These are phyloP conservation scores for Leavenworthia alabamica DNA, from an alignment of 345 rosid genomes.

Conservation along the genomic window DNA sequence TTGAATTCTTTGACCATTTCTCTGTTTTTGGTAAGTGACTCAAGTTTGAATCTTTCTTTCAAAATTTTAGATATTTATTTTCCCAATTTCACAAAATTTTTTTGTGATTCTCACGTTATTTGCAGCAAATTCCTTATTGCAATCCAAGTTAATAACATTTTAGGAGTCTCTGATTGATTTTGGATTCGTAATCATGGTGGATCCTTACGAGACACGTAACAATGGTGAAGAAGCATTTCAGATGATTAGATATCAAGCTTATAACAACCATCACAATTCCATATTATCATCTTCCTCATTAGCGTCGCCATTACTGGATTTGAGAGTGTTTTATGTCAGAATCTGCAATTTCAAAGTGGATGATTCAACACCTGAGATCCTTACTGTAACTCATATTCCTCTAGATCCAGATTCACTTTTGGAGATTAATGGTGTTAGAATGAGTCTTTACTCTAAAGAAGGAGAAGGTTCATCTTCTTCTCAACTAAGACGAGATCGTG, in stretches of 20 bases:
- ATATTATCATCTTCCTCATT: constrained; percentile 25
- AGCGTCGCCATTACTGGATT: constrained; percentile 51
- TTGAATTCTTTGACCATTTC: background rate
- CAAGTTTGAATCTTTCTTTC: too few species aligned
- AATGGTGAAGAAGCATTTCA: constrained; percentile 49
- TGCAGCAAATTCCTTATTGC: constrained; percentile 10
- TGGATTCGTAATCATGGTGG: constrained; percentile 45
- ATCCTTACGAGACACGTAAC: constrained; percentile 41
- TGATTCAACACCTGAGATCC: constrained; percentile 58
- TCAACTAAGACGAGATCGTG: constrained; percentile 70
- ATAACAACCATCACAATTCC: constrained; percentile 43
- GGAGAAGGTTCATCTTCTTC: constrained; percentile 48
- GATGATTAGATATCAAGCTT: constrained; percentile 54
- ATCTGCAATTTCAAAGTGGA: constrained; percentile 65
- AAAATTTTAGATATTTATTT: too few species aligned
- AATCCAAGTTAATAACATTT: too few species aligned
- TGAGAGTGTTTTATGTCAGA: constrained; percentile 87
- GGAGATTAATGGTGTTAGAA: constrained; percentile 70
- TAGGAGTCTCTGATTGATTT: background rate
- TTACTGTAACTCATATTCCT: constrained; percentile 72
- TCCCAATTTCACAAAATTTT: too few species aligned
- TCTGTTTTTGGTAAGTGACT: constrained; percentile 19
- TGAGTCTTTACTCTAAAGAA: constrained; percentile 53
- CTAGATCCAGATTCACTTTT: constrained; percentile 59
- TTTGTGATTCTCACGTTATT: constrained; percentile 19